These are phyloP conservation scores for Dothideomycetes sp. DNA, from an alignment of 2,329 filamentous ascomycete genomes.

Conservation along the genomic window DNA sequence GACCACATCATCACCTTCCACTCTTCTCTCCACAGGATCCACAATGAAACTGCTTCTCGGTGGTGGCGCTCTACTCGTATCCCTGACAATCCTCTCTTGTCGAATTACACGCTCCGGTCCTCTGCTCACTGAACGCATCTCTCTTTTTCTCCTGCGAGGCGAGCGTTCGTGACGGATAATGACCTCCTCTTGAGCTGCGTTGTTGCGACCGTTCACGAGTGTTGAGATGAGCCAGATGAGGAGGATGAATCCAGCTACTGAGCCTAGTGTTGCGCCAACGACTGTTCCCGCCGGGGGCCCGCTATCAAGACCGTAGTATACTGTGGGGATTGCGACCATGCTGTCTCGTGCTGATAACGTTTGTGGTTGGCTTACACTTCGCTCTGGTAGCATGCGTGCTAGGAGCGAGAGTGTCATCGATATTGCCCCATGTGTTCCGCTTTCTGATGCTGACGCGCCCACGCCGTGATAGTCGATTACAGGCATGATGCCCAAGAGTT, in stretches of 20 bases:
- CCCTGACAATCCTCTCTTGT: slow-evolving; percentile 27
- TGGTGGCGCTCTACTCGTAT: slow-evolving; percentile 17
- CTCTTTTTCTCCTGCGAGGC: slow-evolving; percentile 25
- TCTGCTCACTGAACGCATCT: slow-evolving; percentile 24
- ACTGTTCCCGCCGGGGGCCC: slow-evolving; percentile 49
- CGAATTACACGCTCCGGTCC: slow-evolving; percentile 27
- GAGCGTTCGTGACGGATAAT: slow-evolving; percentile 20
- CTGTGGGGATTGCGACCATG: slow-evolving; percentile 48
- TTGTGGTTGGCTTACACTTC: slow-evolving; percentile 1
- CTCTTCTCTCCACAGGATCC: slow-evolving; percentile 33
- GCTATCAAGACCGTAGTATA: slow-evolving; percentile 46
- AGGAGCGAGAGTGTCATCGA: no score
- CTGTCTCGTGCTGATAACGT: slow-evolving; percentile 14
- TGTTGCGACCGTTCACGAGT: slow-evolving; percentile 25
- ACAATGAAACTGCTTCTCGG: slow-evolving; percentile 30
- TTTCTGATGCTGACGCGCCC: no score
- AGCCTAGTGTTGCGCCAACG: slow-evolving; percentile 51
- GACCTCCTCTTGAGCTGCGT: slow-evolving; percentile 24
- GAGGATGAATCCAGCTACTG: slow-evolving; percentile 44
- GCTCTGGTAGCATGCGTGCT: no score
- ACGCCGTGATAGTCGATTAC: no score
- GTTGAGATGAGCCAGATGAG: slow-evolving; percentile 43
- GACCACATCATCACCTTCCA: slow-evolving; percentile 45
- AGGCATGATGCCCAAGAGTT: no score
- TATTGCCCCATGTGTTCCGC: no score